These are phyloP conservation scores for Xylariales sp. DNA, from an alignment of 2,329 filamentous ascomycete species.

Conservation along the genomic window DNA sequence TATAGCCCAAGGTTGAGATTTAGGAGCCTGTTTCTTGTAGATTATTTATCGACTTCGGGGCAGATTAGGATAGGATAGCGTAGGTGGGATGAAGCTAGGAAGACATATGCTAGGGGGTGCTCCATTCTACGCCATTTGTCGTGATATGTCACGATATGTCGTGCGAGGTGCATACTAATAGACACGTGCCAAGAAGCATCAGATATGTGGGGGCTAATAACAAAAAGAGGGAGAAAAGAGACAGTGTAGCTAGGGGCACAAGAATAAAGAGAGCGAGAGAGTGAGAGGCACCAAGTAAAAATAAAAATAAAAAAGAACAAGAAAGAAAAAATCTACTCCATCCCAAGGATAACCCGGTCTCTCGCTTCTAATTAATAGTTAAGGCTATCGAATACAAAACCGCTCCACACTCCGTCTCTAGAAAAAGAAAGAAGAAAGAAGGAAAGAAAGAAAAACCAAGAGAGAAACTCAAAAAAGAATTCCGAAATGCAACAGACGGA, in stretches of 20 bases:
- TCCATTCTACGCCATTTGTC: constrained; percentile 22
- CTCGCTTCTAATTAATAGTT: neutral
- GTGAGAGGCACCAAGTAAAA: too few relatives aligned
- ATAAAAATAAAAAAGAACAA: neutral
- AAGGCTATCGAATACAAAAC: neutral
- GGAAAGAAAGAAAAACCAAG: neutral
- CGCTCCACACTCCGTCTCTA: too few relatives aligned
- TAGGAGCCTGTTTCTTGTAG: neutral
- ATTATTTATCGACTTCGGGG: too few relatives aligned
- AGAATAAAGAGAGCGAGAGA: neutral
- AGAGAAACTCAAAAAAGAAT: neutral
- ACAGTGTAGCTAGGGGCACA: neutral
- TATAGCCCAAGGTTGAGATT: neutral
- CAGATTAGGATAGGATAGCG: neutral
- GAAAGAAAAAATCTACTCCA: neutral
- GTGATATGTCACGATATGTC: constrained; percentile 32
- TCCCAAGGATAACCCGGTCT: neutral
- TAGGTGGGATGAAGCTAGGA: neutral
- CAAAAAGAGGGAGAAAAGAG: neutral
- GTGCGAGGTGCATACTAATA: constrained; percentile 28
- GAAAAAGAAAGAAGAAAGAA: neutral
- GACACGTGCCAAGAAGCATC: constrained; percentile 6
- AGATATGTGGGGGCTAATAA: neutral
- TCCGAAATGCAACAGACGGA: too few relatives aligned
- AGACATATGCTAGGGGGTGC: neutral